Percentiles rank a stretch among this genome's conserved stretches.
Evolutionary conservation across 2,329 filamentous ascomycete genomes (phyloP).

Genomic region (Penicillium sp.): DNA sequence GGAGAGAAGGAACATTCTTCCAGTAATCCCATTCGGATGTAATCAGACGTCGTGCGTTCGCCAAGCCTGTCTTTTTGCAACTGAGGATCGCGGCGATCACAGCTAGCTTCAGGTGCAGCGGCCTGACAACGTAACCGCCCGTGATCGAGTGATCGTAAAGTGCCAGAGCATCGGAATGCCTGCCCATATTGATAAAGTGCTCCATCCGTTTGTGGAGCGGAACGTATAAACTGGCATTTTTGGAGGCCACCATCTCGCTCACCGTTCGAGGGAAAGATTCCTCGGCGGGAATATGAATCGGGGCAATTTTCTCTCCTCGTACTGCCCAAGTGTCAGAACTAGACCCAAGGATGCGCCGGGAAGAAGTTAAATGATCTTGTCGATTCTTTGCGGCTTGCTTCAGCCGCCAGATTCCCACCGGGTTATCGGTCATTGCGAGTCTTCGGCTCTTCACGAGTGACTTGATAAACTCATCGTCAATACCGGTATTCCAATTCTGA

Average conservation of each 20-base stretch:
- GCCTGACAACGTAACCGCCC: slow-evolving; percentile 31
- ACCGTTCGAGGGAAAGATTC: slow-evolving; percentile 30
- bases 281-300: slow-evolving; percentile 17
- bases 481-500: slow-evolving; percentile 33
- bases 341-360: slow-evolving; percentile 37
- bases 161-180: slow-evolving; percentile 31
- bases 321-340: slow-evolving; percentile 16
- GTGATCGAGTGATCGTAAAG: slow-evolving; percentile 31
- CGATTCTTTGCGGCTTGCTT: slow-evolving; percentile 38
- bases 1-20: slow-evolving; percentile 7
- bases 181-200: slow-evolving; percentile 38
- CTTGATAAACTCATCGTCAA: slow-evolving; percentile 32
- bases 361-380: slow-evolving; percentile 31
- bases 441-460: slow-evolving; percentile 36
- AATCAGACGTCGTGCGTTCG: slow-evolving; percentile 33
- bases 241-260: slow-evolving; percentile 27
- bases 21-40: slow-evolving; percentile 27
- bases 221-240: slow-evolving; percentile 32
- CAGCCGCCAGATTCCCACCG: slow-evolving; percentile 43
- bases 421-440: slow-evolving; percentile 34
- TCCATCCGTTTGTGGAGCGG: slow-evolving; percentile 39
- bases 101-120: slow-evolving; percentile 38
- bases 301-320: slow-evolving; percentile 12
- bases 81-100: slow-evolving; percentile 37
- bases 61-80: slow-evolving; percentile 22